A percentile compares a stretch with the other conserved stretches of the same genome.
Evolutionary conservation across 805 yeast species (phyloP).

Genomic region (Yueomyces sp.): DNA sequence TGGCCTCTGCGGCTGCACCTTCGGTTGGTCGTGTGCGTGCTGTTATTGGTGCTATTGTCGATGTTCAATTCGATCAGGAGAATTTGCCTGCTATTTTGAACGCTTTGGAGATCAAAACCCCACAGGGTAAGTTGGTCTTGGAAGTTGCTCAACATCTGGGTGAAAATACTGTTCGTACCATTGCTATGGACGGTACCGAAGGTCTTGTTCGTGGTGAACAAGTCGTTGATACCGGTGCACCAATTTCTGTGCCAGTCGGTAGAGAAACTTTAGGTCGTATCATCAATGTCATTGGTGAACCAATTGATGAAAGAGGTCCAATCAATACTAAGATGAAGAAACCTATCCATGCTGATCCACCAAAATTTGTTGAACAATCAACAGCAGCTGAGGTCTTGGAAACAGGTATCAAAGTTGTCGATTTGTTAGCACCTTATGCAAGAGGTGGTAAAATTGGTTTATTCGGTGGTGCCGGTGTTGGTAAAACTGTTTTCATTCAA

Average conservation of each 20-base stretch:
- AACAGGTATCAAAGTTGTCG: constrained; percentile 99
- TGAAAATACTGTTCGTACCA: constrained; percentile 99
- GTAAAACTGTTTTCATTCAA: constrained; percentile 99
- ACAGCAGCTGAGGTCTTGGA: constrained; percentile 92
- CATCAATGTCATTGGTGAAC: constrained; percentile 97
- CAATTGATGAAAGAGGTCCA: constrained; percentile 99
- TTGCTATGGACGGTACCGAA: constrained; percentile 99
- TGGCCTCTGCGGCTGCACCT: constrained; percentile 29
- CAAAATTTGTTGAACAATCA: constrained; percentile 90
- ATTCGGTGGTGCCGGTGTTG: constrained; percentile 99
- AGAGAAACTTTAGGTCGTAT: constrained; percentile 98
- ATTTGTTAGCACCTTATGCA: constrained; percentile 97
- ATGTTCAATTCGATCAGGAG: constrained; percentile 97
- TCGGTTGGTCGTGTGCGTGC: constrained; percentile 83
- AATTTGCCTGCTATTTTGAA: constrained; percentile 94
- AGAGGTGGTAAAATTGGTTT: constrained; percentile 99
- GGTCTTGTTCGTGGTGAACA: constrained; percentile 97
- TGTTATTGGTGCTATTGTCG: constrained; percentile 98
- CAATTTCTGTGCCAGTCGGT: constrained; percentile 98
- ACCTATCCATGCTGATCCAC: constrained; percentile 99
- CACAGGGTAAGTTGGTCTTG: constrained; percentile 71
- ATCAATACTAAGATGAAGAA: constrained; percentile 81
- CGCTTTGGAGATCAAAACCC: constrained; percentile 81
- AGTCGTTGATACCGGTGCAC: constrained; percentile 93
- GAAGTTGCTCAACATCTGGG: constrained; percentile 99